Evolutionary conservation across 805 yeast genomes (phyloP).

Genomic region (Jamesozyma jinghongensis): DNA sequence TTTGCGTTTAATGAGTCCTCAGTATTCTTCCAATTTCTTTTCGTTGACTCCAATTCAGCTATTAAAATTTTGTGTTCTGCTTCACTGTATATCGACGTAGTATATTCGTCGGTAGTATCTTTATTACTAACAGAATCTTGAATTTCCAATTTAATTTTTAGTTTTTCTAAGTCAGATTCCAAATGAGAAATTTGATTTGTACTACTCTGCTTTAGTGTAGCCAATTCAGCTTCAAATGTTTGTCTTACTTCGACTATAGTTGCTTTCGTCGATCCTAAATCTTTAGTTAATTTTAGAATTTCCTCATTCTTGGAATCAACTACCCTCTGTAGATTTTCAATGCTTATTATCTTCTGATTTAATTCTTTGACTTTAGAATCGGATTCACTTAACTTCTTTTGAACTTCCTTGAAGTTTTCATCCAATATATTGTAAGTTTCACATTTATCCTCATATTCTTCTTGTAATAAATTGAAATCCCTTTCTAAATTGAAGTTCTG

Average conservation of each 20-base stretch:
- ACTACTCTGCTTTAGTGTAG: constrained; percentile 26
- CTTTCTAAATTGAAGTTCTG: constrained; percentile 2
- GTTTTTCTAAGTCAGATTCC: constrained; percentile 61
- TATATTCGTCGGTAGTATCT: not conserved
- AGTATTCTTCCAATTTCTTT: constrained; percentile 73
- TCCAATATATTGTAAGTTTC: constrained; percentile 11
- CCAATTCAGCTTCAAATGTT: constrained; percentile 18
- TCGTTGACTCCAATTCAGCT: constrained; percentile 63
- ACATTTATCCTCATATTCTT: constrained; percentile 7
- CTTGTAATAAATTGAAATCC: not conserved
- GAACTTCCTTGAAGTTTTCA: constrained; percentile 13
- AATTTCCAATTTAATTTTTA: constrained; percentile 54
- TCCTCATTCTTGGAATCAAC: not conserved
- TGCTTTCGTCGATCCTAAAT: constrained; percentile 8
- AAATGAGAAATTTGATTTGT: constrained; percentile 44
- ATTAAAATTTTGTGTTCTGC: constrained; percentile 33
- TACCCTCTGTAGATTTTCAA: constrained; percentile 4
- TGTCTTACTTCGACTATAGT: constrained; percentile 1
- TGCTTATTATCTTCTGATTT: not conserved
- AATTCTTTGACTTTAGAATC: not conserved
- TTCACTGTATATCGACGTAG: too few species aligned
- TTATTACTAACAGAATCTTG: not conserved
- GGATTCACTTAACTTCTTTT: constrained; percentile 6
- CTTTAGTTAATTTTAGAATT: constrained; percentile 10
- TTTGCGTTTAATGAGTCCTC: constrained; percentile 54